These are phyloP conservation scores for Xerocomus brunneocitrinus DNA, from an alignment of 768 basidiomycete genomes.

Conservation along the genomic window DNA sequence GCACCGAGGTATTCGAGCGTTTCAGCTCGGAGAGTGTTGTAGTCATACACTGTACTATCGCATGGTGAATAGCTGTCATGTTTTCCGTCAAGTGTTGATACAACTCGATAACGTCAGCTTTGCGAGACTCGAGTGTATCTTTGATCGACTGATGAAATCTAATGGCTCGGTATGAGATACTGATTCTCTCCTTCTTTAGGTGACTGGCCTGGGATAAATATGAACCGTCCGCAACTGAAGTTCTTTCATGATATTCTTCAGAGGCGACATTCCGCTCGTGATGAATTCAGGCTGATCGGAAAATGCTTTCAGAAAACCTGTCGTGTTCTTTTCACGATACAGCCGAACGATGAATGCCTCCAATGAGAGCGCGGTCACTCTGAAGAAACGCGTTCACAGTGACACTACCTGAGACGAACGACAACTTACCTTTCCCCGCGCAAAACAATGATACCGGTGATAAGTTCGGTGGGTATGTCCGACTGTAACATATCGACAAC, in stretches of 20 bases:
- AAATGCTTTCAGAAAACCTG: conserved; percentile 94
- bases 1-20: conserved; percentile 72
- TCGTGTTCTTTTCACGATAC: conserved; percentile 84
- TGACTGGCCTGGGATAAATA: conserved; percentile 79
- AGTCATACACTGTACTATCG: conserved; percentile 92
- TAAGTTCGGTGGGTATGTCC: conserved; percentile 77
- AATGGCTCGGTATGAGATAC: background rate
- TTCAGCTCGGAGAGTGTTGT: conserved; percentile 86
- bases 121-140: conserved; percentile 70
- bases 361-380: conserved; percentile 76
- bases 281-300: conserved; percentile 96
- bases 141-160: conserved; percentile 93
- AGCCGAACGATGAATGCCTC: conserved; percentile 94
- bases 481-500: conserved; percentile 91
- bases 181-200: background rate
- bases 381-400: conserved; percentile 26
- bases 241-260: conserved; percentile 91
- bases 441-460: conserved; percentile 85
- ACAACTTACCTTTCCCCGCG: conserved; percentile 79
- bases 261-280: conserved; percentile 84
- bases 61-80: conserved; percentile 91
- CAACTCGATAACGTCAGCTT: conserved; percentile 89
- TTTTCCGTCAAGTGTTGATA: conserved; percentile 78
- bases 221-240: conserved; percentile 84
- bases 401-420: background rate